phyloP scores from a whole-genome alignment of 73 alveolate species.

The Paramecium bursaria region DNA sequence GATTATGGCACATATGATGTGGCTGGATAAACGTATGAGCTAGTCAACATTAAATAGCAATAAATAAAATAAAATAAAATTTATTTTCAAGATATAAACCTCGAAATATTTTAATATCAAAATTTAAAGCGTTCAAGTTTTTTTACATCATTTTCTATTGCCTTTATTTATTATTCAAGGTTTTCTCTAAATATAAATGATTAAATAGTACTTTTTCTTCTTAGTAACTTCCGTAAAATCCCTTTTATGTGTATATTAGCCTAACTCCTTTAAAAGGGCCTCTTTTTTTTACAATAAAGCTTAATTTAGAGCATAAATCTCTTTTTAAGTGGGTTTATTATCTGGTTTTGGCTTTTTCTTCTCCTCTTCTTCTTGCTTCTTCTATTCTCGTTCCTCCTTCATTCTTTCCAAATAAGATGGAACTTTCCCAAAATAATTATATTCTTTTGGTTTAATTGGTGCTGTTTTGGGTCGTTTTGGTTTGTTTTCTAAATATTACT shows the following conservation, averaged over 20 bases:
- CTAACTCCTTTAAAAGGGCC: background rate
- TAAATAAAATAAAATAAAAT: no score
- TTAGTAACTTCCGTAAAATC: conserved; percentile 10
- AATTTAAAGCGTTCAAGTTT: conserved; percentile 14
- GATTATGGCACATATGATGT: background rate
- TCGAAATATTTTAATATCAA: no score
- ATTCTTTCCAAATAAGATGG: conserved; percentile 10
- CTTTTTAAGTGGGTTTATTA: background rate
- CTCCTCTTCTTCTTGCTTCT: background rate
- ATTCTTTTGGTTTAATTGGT: background rate
- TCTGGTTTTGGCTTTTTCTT: background rate
- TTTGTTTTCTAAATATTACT: conserved; percentile 11
- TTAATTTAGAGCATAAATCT: background rate
- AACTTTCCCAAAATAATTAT: conserved; percentile 11
- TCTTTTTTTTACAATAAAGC: background rate
- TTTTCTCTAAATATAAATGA: no score
- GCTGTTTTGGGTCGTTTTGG: conserved; percentile 9
- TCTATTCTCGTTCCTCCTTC: background rate
- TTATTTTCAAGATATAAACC: no score
- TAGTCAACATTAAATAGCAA: no score
- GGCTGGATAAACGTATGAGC: background rate
- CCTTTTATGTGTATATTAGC: conserved; percentile 30
- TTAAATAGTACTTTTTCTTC: no score
- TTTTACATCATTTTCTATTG: conserved; percentile 19
- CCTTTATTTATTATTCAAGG: conserved; percentile 4